Evolutionary conservation across 2,329 filamentous ascomycete genomes (phyloP), one percentile per base, ranked within the genome.

Genomic region (Aspergillus neotritici): DNA sequence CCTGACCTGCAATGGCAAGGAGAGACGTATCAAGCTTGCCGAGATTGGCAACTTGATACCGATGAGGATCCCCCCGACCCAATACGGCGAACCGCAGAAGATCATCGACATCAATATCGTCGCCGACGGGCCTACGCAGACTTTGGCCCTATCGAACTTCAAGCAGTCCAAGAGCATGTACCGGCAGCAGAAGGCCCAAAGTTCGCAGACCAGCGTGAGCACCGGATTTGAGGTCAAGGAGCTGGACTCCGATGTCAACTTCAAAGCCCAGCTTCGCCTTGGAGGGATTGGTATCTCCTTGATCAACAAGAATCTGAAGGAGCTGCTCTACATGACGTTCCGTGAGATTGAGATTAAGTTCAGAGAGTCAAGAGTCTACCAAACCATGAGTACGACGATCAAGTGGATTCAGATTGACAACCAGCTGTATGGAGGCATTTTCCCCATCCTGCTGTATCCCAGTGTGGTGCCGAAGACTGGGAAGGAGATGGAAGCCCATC

Each of bases 391-490:
- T 37, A 74, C 93, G 39, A 87, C 88, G 0, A 84, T 97, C 63
- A 97, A 98, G 66, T 98, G 94, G 94, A 93, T 98, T 21, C 93
- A 98, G 67, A 87, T 98, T 55, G 93, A 98, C 68, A 98, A 98
- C 57, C 93, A 98, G 66, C 79, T 98, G 11, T 98, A 98, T 59
- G 94, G 94, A 21, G 93, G 94, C 17, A 90, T 98, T 55, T 98
- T 98, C 75, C 93, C 93, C 0, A 94, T 98, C 70, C 82, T 98
- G 25, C 75, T 98, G 44, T 98, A 98, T 63, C 93, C 93, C 5
- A 96, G 90, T 67, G 93, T 98, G 8, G 93, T 98, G 12, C 91
- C 93, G 0, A 97, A 97, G 76, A 93, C 89, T 52, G 89, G 88
- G 30, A 90, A 93, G 60, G 93, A 98, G 66, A 93, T 95, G 62